Evolutionary conservation across 2,329 filamentous ascomycete species (phyloP).

Genomic region (Drechslerella coelobrocha): DNA sequence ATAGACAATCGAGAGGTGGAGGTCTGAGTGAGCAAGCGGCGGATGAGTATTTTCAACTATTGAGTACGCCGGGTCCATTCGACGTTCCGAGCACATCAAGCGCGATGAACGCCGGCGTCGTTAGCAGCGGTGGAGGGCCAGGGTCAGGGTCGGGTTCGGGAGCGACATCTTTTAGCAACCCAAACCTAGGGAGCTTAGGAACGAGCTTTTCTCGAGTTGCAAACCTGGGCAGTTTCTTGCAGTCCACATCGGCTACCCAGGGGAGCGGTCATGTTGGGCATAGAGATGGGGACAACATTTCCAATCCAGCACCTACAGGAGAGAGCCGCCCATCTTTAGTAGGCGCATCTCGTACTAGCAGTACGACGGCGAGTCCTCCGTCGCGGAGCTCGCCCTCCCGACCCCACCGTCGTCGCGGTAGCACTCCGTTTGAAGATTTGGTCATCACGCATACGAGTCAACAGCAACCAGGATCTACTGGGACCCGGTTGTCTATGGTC

Average conservation of each 20-base stretch:
- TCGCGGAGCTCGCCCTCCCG: slow-evolving; percentile 24
- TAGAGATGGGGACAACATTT: slow-evolving; percentile 11
- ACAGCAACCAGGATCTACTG: slow-evolving; percentile 1
- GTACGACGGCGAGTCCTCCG: slow-evolving; percentile 12
- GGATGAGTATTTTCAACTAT: slow-evolving; percentile 40
- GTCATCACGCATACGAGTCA: slow-evolving; percentile 6
- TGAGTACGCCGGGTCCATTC: slow-evolving; percentile 32
- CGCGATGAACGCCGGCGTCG: slow-evolving; percentile 1
- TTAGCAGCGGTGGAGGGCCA: neutral
- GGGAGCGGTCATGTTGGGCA: neutral
- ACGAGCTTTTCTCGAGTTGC: slow-evolving; percentile 34
- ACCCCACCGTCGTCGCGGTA: slow-evolving; percentile 29
- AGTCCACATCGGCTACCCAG: slow-evolving; percentile 14
- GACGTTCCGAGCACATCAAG: slow-evolving; percentile 24
- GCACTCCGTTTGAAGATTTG: slow-evolving; percentile 30
- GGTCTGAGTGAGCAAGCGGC: slow-evolving; percentile 20
- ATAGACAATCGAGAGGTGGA: slow-evolving; percentile 42
- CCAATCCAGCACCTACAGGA: slow-evolving; percentile 9
- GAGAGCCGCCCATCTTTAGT: slow-evolving; percentile 16
- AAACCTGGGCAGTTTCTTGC: slow-evolving; percentile 35
- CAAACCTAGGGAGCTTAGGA: slow-evolving; percentile 34
- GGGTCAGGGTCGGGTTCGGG: slow-evolving; percentile 6
- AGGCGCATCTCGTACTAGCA: slow-evolving; percentile 18
- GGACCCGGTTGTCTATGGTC: slow-evolving; percentile 16
- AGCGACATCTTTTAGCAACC: slow-evolving; percentile 6